phyloP scores from a whole-genome alignment of 1,139 yeast species.

The Diutina pseudorugosa region DNA sequence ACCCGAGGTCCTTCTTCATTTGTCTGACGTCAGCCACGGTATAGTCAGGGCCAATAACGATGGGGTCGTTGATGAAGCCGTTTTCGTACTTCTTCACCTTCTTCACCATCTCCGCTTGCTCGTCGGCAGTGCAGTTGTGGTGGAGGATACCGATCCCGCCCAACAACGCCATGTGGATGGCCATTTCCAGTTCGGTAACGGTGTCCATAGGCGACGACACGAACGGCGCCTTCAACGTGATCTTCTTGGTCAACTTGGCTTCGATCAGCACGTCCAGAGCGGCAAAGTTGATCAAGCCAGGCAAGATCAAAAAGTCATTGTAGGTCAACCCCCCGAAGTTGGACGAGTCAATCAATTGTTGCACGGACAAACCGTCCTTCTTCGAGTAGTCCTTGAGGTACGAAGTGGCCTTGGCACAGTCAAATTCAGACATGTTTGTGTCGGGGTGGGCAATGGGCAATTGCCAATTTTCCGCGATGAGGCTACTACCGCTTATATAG shows the following conservation, averaged over 20 bases:
- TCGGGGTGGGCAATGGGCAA: constrained; percentile 4
- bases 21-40: constrained; percentile 75
- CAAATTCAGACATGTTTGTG: constrained; percentile 15
- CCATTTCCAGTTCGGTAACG: constrained; percentile 95
- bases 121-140: constrained; percentile 93
- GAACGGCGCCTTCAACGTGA: constrained; percentile 85
- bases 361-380: constrained; percentile 80
- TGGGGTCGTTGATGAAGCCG: constrained; percentile 93
- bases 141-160: constrained; percentile 99
- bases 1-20: constrained; percentile 67
- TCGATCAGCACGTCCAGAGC: constrained; percentile 68
- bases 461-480: constrained; percentile 2
- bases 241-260: constrained; percentile 80
- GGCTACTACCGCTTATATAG: background rate
- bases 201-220: constrained; percentile 99
- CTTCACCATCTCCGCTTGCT: constrained; percentile 97
- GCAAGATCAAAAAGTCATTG: constrained; percentile 89
- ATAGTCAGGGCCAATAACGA: constrained; percentile 62
- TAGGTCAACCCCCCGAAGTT: constrained; percentile 93
- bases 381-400: constrained; percentile 50
- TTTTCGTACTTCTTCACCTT: constrained; percentile 95
- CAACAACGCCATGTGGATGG: constrained; percentile 93
- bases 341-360: constrained; percentile 79
- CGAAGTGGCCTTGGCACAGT: constrained; percentile 56
- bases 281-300: constrained; percentile 89